Evolutionary conservation across 352 stramenopile genomes (phyloP), one percentile per base, ranked within the genome.

Genomic region (Aphanomyces stellatus): DNA sequence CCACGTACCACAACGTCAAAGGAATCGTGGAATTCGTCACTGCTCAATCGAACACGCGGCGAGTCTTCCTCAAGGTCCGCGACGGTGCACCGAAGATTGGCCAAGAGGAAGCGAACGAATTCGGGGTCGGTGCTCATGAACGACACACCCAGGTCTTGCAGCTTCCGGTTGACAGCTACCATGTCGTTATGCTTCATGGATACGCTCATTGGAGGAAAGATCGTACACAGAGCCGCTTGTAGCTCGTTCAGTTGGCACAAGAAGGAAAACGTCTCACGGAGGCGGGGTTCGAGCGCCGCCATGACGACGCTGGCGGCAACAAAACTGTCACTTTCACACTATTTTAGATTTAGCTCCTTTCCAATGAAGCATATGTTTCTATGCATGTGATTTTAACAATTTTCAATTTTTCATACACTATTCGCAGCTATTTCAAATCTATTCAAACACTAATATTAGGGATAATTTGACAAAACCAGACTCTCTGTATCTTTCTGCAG

Each of bases 241-340:
- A 64, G 22, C 37, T 64, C 55, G 51, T 64, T 64, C 17, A 64
- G 22, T 30, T 64, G 55, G 34, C 34, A 64, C 11, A 64, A 35
- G 10, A 64, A 64, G 22, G 22, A 31, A 24, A 64, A 64, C n/a
- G 35, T 53, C 22, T 33, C 22, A n/a, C 37, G 55, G 33, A 64
- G 15, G 19, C 37, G 33, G 4, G 25, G 15, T 24, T 43, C 37
- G 28, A 51, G 31, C 34, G 35, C 15, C n/a, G 24, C n/a, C 10
- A 4, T 13, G 42, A 19, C 35, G 15, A 62, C 46, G 30, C 25
- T 27, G 28, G 27, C 15, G 22, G 17, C 43, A 3, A 22, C 24
- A 22, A 17, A 30, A 30, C 19, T 53, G 8, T 8, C 2, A 28
- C 10, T 53, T 0, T 63, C n/a, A 63, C 55, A 63, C 55, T 63